These are phyloP conservation scores for Xylaria palmicola DNA, from an alignment of 495 filamentous ascomycete genomes.

Conservation along the genomic window DNA sequence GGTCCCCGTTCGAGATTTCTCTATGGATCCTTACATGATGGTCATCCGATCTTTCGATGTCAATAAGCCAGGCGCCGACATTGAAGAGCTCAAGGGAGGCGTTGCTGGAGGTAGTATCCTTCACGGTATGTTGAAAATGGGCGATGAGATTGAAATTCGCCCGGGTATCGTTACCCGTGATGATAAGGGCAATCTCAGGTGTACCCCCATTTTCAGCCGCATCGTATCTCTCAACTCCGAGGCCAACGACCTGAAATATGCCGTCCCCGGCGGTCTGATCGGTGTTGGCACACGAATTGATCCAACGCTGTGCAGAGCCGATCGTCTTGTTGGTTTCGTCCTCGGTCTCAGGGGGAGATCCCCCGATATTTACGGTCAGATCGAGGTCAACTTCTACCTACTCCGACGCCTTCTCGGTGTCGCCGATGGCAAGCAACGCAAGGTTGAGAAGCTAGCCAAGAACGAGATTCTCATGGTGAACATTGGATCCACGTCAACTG, in stretches of 20 bases:
- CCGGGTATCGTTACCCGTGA: conserved; percentile 94
- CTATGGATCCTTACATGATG: conserved; percentile 91
- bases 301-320: conserved; percentile 94
- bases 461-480: conserved; percentile 99
- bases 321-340: conserved; percentile 98
- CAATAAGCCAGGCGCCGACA: conserved; percentile 99
- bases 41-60: conserved; percentile 98
- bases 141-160: conserved; percentile 97
- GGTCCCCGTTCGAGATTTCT: conserved; percentile 85
- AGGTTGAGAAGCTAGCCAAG: conserved; percentile 96
- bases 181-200: conserved; percentile 89
- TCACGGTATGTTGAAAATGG: conserved; percentile 90
- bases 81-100: conserved; percentile 97
- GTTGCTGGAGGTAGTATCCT: conserved; percentile 96
- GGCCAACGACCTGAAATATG: conserved; percentile 96
- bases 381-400: conserved; percentile 99
- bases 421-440: conserved; percentile 97
- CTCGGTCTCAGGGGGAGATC: conserved; percentile 88
- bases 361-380: conserved; percentile 92
- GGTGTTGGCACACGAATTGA: conserved; percentile 97
- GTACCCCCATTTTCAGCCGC: conserved; percentile 92
- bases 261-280: conserved; percentile 94
- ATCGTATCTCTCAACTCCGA: conserved; percentile 95
- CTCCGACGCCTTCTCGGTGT: conserved; percentile 92
- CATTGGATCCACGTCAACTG: conserved; percentile 94